A percentile compares a stretch with the other conserved stretches of the same genome.
Conservation (phyloP, 148 eudicot species). For the Camellia lanceoleosa region DNA sequence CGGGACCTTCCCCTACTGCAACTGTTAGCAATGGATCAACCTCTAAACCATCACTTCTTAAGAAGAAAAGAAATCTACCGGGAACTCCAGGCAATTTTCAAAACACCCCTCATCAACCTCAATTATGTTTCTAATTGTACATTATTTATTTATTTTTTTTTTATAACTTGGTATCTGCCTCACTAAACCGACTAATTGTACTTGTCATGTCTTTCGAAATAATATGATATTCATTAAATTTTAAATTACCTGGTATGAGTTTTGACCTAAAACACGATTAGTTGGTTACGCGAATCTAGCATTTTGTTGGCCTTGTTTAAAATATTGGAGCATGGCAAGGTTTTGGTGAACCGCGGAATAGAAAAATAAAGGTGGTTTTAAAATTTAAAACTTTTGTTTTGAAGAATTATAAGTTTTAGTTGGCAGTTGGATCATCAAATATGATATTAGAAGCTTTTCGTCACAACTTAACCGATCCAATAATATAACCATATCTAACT, state of each 20-base stretch:
- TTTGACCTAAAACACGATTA: too few relatives aligned
- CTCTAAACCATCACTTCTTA: slow-evolving; percentile 27
- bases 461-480: slow-evolving; percentile 5
- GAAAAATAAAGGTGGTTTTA: too few relatives aligned
- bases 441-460: slow-evolving; percentile 1
- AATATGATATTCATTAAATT: too few relatives aligned
- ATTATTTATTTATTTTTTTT: too few relatives aligned
- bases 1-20: slow-evolving; percentile 4
- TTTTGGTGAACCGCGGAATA: slow-evolving; percentile 9
- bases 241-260: too few relatives aligned
- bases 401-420: not conserved
- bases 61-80: slow-evolving; percentile 58
- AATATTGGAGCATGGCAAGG: not conserved
- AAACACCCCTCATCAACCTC: not conserved
- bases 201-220: too few relatives aligned
- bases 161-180: too few relatives aligned
- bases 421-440: slow-evolving; percentile 17
- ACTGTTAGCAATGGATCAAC: slow-evolving; percentile 28
- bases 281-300: too few relatives aligned
- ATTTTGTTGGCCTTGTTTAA: not conserved
- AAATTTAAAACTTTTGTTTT: not conserved
- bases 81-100: slow-evolving; percentile 51
- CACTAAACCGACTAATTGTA: too few relatives aligned
- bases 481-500: not conserved
- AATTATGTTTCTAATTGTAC: not conserved